Evolutionary conservation across 2,329 filamentous ascomycete species (phyloP).

Genomic region (Ramularia endophylla): DNA sequence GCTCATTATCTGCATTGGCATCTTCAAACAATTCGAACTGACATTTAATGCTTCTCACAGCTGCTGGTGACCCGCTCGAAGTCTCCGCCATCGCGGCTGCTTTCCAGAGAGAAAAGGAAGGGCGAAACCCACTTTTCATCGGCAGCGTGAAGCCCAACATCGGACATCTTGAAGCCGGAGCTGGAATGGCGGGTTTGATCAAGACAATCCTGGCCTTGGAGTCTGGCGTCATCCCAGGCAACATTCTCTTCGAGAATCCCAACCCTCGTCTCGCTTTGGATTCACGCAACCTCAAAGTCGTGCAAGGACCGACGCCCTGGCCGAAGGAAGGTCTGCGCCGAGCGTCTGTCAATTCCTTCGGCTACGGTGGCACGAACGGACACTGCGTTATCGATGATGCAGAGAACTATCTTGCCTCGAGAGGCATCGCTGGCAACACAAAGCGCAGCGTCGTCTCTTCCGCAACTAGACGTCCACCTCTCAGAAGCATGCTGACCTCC

Average conservation of each 20-base stretch:
- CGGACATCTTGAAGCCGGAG: neutral
- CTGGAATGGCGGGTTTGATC: neutral
- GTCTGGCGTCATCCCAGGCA: constrained; percentile 20
- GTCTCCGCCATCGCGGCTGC: neutral
- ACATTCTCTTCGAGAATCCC: constrained; percentile 12
- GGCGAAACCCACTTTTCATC: neutral
- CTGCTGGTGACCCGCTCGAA: neutral
- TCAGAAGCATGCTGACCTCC: neutral
- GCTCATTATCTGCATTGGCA: neutral
- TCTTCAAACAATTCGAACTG: neutral
- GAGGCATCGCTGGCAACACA: neutral
- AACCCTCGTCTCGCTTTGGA: constrained; percentile 10
- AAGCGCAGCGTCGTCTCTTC: neutral
- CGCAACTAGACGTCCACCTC: neutral
- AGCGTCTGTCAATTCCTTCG: constrained; percentile 19
- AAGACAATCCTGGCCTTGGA: constrained; percentile 19
- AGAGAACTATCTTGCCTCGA: constrained; percentile 3
- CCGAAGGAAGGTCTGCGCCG: constrained; percentile 31
- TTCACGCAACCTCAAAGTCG: neutral
- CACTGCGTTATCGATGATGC: constrained; percentile 21
- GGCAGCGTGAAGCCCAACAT: neutral
- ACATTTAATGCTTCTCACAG: neutral
- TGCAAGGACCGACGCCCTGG: constrained; percentile 14
- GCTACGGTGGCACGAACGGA: constrained; percentile 24
- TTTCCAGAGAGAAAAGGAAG: neutral